A percentile compares a stretch with the other conserved stretches of the same genome.
Evolutionary conservation across 2,329 filamentous ascomycete species (phyloP).

Genomic region (Talaromyces sp.): DNA sequence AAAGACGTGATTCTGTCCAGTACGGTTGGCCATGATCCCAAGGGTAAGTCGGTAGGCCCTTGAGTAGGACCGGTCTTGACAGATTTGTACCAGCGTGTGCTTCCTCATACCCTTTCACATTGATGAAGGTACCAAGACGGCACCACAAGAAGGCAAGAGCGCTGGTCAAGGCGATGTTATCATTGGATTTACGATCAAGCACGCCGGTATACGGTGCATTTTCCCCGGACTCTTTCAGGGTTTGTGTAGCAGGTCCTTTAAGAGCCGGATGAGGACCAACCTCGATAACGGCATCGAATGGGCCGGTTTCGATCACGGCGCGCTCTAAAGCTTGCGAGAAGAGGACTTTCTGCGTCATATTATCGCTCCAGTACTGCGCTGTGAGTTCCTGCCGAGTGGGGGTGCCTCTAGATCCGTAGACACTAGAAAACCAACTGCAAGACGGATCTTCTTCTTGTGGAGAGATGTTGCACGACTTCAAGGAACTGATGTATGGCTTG

Average conservation of each 20-base stretch:
- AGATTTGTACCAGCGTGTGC: too few relatives aligned
- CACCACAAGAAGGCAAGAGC: slow-evolving; percentile 15
- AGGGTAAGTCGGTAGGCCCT: slow-evolving; percentile 36
- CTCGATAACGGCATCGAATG: background rate
- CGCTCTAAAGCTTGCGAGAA: background rate
- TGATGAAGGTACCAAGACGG: too few relatives aligned
- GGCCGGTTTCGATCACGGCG: background rate
- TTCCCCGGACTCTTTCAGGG: background rate
- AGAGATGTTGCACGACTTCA: slow-evolving; percentile 20
- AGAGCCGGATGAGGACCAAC: background rate
- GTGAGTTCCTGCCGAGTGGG: too few relatives aligned
- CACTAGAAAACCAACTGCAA: background rate
- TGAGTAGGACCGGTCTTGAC: slow-evolving; percentile 7
- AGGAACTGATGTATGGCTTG: background rate
- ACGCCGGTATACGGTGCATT: too few relatives aligned
- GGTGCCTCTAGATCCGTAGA: too few relatives aligned
- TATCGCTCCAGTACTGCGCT: background rate
- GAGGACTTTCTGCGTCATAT: background rate
- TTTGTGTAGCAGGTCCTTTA: background rate
- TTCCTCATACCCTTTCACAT: too few relatives aligned
- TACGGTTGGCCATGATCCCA: slow-evolving; percentile 42
- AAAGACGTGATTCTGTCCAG: too few relatives aligned
- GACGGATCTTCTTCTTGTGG: slow-evolving; percentile 18
- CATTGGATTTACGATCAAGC: too few relatives aligned
- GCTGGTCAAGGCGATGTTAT: slow-evolving; percentile 25